Percentiles rank a stretch among this genome's conserved stretches.
Evolutionary conservation across 495 filamentous ascomycete genomes (phyloP).

Genomic region (Penicillium riverlandense): DNA sequence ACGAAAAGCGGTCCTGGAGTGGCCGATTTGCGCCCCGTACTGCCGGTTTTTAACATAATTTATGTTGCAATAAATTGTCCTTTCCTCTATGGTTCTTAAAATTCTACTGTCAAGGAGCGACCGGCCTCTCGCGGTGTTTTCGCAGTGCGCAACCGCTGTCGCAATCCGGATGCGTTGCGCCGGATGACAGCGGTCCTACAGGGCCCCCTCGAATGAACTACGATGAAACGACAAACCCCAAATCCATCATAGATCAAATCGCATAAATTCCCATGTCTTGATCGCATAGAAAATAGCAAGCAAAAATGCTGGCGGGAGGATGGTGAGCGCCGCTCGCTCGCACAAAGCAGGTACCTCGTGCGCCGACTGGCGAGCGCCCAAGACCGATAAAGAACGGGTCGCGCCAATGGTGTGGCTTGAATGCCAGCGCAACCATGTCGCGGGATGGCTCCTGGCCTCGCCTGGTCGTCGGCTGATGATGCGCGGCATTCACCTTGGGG

Average conservation of each 20-base stretch:
- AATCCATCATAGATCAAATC: too few species aligned
- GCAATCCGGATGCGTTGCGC: slow-evolving; percentile 23
- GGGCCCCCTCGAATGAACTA: too few species aligned
- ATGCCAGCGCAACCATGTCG: slow-evolving; percentile 2
- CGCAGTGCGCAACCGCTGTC: slow-evolving; percentile 22
- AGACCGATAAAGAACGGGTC: slow-evolving; percentile 6
- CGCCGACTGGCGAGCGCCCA: not conserved
- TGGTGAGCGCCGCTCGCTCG: not conserved
- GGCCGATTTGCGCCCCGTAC: slow-evolving; percentile 25
- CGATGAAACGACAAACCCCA: too few species aligned
- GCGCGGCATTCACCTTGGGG: too few species aligned
- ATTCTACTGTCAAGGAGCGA: not conserved
- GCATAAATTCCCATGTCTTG: too few species aligned
- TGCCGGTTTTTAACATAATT: too few species aligned
- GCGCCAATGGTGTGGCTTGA: slow-evolving; percentile 2
- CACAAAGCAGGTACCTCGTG: slow-evolving; percentile 10
- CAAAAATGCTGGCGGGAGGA: too few species aligned
- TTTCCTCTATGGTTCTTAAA: not conserved
- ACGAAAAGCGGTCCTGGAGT: slow-evolving; percentile 25
- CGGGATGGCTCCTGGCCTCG: too few species aligned
- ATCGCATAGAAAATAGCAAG: too few species aligned
- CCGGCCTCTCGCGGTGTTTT: slow-evolving; percentile 1
- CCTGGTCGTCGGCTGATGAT: too few species aligned
- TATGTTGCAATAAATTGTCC: too few species aligned
- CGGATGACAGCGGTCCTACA: slow-evolving; percentile 5